Base-by-base conservation (phyloP, 805 yeast species). In the Tetrapisispora nanseiensis region DNA sequence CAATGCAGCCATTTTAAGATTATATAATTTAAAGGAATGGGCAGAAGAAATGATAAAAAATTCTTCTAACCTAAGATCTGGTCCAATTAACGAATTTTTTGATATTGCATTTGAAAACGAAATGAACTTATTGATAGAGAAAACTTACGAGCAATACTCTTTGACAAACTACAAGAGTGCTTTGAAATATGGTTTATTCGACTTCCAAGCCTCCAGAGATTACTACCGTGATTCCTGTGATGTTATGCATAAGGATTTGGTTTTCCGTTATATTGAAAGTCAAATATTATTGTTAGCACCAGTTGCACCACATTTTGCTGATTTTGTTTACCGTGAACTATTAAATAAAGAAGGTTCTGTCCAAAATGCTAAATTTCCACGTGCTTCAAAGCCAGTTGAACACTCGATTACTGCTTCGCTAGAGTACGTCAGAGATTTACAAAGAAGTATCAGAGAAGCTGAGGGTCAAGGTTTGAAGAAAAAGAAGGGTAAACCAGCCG, bases 241-340 rank as follows among this genome's bases (percentile, higher is more conserved):
- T 20, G 69, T 69, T 28, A 86, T 92, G 95, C 95, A 86, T 70
- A 75, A 71, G 52, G 95, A 85, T 55, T 73, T 92, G 49, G 81
- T 86, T 32, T 57, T 77, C 50, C 78, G 81, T 54, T 92, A 86
- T 62, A 84, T 92, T 54, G 95, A 87, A 66, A 68, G 78, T 26
- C 98, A 92, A 70, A 81, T 81, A 16, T 72, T 92, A 54, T 66
- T 89, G 61, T 68, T 92, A 52, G 78, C 95, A 15, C 98, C 98
- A 49, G 71, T 92, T 54, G 94, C 97, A 34, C 97, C 98, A 38
- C 98, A 92, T 66, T 87, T 90, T 63, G 79, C 92, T 50, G 98
- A 92, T 54, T 86, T 78, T 68, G 70, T 90, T 44, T 86, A 85
- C 75, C 76, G 82, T 59, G 97, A 90, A 51, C 71, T 87, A 34